Percentiles rank a stretch among this genome's conserved stretches.
Conservation (phyloP, 225 moss, liverwort and hornwort genomes). For the Rhytidiadelphus loreus region DNA sequence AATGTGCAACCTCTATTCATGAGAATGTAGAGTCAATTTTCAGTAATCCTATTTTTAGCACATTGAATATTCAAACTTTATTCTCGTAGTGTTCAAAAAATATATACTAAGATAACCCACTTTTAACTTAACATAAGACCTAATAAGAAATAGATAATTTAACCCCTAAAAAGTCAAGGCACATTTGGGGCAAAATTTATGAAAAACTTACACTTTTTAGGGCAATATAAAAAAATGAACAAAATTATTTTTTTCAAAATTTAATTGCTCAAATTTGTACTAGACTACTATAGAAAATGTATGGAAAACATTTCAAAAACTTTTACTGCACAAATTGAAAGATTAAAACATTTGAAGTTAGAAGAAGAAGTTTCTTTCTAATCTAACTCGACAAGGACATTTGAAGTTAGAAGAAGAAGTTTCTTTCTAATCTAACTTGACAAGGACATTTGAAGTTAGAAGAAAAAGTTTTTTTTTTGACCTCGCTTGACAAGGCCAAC, state of each 20-base stretch:
- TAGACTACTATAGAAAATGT: neutral
- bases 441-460: no score
- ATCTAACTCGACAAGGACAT: no score
- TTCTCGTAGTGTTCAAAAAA: neutral
- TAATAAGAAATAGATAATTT: neutral
- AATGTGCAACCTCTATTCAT: no score
- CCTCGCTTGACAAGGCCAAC: fast-evolving
- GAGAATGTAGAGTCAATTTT: neutral
- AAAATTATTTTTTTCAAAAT: neutral
- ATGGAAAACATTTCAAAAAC: fast-evolving
- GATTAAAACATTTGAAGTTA: neutral
- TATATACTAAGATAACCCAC: neutral
- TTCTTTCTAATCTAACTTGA: no score
- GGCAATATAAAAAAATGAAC: neutral
- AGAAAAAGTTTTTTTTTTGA: neutral
- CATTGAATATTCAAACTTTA: neutral
- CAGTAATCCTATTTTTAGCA: fast-evolving
- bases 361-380: no score
- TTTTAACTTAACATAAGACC: neutral
- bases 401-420: no score
- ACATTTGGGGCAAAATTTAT: neutral
- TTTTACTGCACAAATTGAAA: neutral
- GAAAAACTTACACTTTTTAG: neutral
- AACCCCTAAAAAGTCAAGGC: neutral
- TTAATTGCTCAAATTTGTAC: neutral